phyloP scores from a whole-genome alignment of 78 protist genomes.

The Polysphondylium violaceum region DNA sequence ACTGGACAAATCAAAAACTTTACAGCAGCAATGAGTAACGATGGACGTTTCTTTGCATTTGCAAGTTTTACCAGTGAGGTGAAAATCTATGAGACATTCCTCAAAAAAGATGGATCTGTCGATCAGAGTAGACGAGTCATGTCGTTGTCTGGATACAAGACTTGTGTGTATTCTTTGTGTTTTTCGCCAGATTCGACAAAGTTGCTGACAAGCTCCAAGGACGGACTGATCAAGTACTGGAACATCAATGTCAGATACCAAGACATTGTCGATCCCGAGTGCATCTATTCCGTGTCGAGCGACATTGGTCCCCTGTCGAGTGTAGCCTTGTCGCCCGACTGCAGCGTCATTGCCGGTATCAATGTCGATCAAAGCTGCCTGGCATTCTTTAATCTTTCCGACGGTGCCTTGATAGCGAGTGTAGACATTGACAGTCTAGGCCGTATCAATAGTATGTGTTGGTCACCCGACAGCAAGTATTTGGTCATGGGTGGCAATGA shows the following conservation, averaged over 20 bases:
- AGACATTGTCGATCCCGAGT: conserved; percentile 36
- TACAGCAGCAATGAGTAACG: conserved; percentile 17
- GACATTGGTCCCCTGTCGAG: conserved; percentile 1
- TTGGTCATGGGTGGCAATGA: conserved; percentile 12
- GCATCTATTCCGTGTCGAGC: not conserved
- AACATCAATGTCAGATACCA: conserved; percentile 31
- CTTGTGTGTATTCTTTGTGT: conserved; percentile 9
- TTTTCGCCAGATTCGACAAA: conserved; percentile 29
- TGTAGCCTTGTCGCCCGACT: conserved; percentile 6
- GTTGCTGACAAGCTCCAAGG: conserved; percentile 33
- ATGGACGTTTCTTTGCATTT: conserved; percentile 47
- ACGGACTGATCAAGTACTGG: conserved; percentile 29
- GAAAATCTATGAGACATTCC: conserved; percentile 33
- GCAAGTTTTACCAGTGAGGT: conserved; percentile 49
- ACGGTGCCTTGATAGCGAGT: conserved; percentile 2
- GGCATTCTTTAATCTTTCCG: not conserved
- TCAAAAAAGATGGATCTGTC: conserved; percentile 32
- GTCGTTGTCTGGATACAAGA: conserved; percentile 61
- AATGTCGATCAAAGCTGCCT: not conserved
- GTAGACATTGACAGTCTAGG: conserved; percentile 1
- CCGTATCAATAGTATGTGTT: conserved; percentile 4
- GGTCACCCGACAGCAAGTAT: conserved; percentile 13
- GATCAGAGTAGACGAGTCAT: conserved; percentile 50
- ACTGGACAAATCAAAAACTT: conserved; percentile 56
- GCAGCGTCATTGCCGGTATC: not conserved